Conservation (phyloP, 2,329 filamentous ascomycete genomes). For the Achaetomium macrosporum region DNA sequence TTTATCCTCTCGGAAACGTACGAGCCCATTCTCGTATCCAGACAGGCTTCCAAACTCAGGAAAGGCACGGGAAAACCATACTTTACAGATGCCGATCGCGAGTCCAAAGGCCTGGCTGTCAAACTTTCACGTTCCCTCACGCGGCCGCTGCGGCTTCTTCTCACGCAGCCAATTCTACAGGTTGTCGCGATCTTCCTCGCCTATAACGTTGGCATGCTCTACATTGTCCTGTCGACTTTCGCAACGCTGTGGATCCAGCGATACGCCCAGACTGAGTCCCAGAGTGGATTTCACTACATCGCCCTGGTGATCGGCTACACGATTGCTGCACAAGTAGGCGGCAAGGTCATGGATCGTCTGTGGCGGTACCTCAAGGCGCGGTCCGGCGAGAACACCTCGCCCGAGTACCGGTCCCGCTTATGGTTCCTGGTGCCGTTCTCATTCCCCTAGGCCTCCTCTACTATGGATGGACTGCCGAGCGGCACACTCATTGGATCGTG, state of each 20-base stretch:
- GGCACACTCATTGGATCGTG: background rate
- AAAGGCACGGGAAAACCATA: background rate
- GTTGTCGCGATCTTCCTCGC: background rate
- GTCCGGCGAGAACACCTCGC: background rate
- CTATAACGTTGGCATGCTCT: background rate
- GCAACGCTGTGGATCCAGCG: background rate
- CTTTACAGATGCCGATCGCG: background rate
- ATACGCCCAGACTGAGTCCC: background rate
- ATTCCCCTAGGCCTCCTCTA: background rate
- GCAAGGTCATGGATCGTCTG: background rate
- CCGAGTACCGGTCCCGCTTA: background rate
- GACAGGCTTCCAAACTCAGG: background rate
- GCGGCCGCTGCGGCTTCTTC: background rate
- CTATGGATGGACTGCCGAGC: background rate
- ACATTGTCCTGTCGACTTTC: background rate
- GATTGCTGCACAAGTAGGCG: background rate
- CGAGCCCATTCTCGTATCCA: background rate
- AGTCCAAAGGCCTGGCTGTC: background rate
- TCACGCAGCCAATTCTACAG: background rate
- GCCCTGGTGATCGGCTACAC: constrained; percentile 1
- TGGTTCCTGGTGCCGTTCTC: background rate
- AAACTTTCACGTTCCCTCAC: background rate
- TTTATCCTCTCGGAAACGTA: background rate
- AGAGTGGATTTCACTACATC: constrained; percentile 1
- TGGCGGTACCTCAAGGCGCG: background rate